A percentile compares a stretch with the other conserved stretches of the same genome.
Evolutionary conservation across 257 asterid species (phyloP).

Genomic region (Nemophila menziesii): DNA sequence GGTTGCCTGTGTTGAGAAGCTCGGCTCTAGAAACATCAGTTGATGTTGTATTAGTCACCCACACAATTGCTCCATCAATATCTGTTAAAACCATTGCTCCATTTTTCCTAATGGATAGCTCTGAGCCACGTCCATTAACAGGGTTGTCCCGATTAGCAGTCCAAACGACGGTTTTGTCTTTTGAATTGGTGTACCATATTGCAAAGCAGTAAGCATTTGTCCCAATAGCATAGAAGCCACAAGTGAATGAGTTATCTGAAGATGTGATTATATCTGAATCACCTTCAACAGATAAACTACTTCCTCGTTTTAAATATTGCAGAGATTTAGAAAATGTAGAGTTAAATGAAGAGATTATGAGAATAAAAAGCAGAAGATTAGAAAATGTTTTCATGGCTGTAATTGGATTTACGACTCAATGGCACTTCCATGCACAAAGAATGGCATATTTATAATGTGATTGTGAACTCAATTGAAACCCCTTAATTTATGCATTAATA

Average conservation of each 20-base stretch:
- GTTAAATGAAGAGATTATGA: conserved; percentile 6
- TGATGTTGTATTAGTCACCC: conserved; percentile 18
- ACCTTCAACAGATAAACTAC: conserved; percentile 33
- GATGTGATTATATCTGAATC: conserved; percentile 32
- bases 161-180: conserved; percentile 51
- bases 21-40: conserved; percentile 18
- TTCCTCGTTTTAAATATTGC: conserved; percentile 20
- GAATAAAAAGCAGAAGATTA: conserved; percentile 1
- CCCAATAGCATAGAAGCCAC: conserved; percentile 41
- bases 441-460: too few species aligned
- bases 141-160: conserved; percentile 51
- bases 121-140: conserved; percentile 37
- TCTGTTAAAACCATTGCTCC: conserved; percentile 25
- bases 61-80: conserved; percentile 20
- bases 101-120: conserved; percentile 9
- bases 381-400: conserved; percentile 2
- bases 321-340: conserved; percentile 17
- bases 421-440: too few species aligned
- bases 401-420: too few species aligned
- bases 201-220: conserved; percentile 55
- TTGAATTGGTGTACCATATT: conserved; percentile 58
- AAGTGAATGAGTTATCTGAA: conserved; percentile 39
- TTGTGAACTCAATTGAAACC: too few species aligned
- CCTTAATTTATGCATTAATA: too few species aligned
- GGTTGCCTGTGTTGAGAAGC: conserved; percentile 46